phyloP scores from a whole-genome alignment of 345 rosid genomes.

The Camelina laxa region DNA sequence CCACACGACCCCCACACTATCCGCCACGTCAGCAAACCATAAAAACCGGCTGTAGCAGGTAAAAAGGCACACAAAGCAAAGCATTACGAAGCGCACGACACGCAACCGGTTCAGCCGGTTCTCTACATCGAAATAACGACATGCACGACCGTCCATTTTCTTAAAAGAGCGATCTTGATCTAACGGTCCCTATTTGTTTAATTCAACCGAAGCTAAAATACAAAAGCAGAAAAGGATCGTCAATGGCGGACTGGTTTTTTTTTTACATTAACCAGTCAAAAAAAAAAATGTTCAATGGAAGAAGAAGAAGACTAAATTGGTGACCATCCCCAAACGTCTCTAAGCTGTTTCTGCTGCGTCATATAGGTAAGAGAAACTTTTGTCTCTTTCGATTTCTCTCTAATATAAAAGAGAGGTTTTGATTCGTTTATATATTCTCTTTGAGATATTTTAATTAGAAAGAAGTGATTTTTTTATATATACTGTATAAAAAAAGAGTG shows the following conservation, averaged over 20 bases:
- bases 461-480: slow-evolving; percentile 27
- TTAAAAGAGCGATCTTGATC: slow-evolving; percentile 20
- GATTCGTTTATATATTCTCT: slow-evolving; percentile 45
- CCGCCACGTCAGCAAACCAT: slow-evolving; percentile 44
- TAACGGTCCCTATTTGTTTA: slow-evolving; percentile 38
- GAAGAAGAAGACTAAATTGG: not conserved
- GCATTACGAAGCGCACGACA: slow-evolving; percentile 42
- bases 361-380: slow-evolving; percentile 41
- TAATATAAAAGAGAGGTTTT: slow-evolving; percentile 21
- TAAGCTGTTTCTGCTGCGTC: slow-evolving; percentile 47
- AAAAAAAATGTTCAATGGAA: not conserved
- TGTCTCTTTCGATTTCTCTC: slow-evolving; percentile 12
- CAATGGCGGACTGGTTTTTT: slow-evolving; percentile 25
- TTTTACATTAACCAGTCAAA: slow-evolving; percentile 42
- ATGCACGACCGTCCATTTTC: slow-evolving; percentile 38
- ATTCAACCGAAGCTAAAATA: slow-evolving; percentile 1
- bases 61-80: slow-evolving; percentile 13
- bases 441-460: not conserved
- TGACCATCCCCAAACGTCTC: slow-evolving; percentile 44
- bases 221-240: slow-evolving; percentile 11
- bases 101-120: slow-evolving; percentile 54
- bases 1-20: slow-evolving; percentile 42
- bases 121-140: slow-evolving; percentile 11
- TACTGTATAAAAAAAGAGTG: not conserved
- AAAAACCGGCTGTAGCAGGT: slow-evolving; percentile 46